Percentiles rank a stretch among this genome's conserved stretches.
phyloP scores from a whole-genome alignment of 192 early-diverging fungal species.

The Paraglomus occultum region DNA sequence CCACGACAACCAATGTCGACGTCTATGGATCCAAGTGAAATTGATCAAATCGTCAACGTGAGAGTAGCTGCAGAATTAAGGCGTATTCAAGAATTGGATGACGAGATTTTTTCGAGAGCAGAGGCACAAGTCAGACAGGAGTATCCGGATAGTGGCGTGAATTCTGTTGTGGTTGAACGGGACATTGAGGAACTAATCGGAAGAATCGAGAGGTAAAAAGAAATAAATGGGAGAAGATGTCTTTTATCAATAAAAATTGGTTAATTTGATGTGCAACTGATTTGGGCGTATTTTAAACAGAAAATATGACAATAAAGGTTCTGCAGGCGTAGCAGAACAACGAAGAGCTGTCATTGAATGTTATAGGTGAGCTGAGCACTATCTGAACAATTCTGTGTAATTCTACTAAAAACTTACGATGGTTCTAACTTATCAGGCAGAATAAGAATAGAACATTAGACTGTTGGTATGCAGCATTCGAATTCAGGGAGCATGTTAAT shows the following conservation, averaged over 20 bases:
- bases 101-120: background rate
- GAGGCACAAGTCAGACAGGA: too few species aligned
- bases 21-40: background rate
- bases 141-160: slow-evolving; percentile 2
- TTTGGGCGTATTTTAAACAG: background rate
- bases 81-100: slow-evolving; percentile 2
- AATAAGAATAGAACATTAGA: too few species aligned
- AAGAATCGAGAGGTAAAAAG: slow-evolving; percentile 9
- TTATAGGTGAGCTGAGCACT: background rate
- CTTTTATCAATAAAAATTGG: background rate
- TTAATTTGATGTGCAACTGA: background rate
- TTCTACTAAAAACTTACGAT: too few species aligned
- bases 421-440: too few species aligned
- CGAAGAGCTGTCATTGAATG: slow-evolving; percentile 15
- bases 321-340: slow-evolving; percentile 7
- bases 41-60: slow-evolving; percentile 10
- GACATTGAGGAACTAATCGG: slow-evolving; percentile 13
- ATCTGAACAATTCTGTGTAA: too few species aligned
- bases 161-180: slow-evolving; percentile 9
- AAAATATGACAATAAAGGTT: slow-evolving; percentile 18
- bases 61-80: slow-evolving; percentile 11
- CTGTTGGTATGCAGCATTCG: too few species aligned
- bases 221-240: background rate
- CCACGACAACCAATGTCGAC: too few species aligned
- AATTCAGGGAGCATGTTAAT: too few species aligned